Percentiles rank a stretch among this genome's conserved stretches.
phyloP scores from a whole-genome alignment of 2,329 filamentous ascomycete species.

The Cryoendolithus antarcticus region DNA sequence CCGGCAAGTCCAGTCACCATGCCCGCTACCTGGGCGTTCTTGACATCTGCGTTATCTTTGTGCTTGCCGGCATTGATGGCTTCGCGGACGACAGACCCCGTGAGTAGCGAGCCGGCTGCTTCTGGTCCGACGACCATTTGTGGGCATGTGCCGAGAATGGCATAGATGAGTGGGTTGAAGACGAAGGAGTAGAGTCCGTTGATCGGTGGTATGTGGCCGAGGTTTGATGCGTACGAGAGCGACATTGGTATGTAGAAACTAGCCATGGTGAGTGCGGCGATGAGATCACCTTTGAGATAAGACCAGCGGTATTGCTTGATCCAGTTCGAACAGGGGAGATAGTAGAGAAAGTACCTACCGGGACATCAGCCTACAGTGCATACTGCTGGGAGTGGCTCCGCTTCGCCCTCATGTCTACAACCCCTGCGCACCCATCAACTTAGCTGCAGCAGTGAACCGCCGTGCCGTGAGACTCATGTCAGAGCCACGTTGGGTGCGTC shows the following conservation, averaged over 20 bases:
- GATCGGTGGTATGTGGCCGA: conserved; percentile 84
- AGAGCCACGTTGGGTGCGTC: neutral
- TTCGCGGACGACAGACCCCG: conserved; percentile 72
- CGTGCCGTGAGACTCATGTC: neutral
- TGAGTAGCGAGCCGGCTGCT: conserved; percentile 80
- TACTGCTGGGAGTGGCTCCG: neutral
- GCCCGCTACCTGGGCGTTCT: conserved; percentile 75
- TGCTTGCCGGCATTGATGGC: conserved; percentile 59
- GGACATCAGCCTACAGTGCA: neutral
- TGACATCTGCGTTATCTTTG: conserved; percentile 51
- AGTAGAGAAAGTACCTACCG: conserved; percentile 75
- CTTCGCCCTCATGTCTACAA: neutral
- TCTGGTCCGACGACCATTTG: conserved; percentile 92
- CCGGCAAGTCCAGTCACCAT: conserved; percentile 81
- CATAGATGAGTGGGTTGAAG: conserved; percentile 84
- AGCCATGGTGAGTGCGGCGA: conserved; percentile 85
- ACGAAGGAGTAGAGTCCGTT: conserved; percentile 91
- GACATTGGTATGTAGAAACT: conserved; percentile 98
- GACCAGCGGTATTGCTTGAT: conserved; percentile 72
- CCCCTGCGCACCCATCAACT: neutral
- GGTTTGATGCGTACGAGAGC: conserved; percentile 80
- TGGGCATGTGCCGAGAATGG: conserved; percentile 78
- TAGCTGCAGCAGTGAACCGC: conserved; percentile 8
- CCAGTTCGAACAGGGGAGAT: conserved; percentile 85
- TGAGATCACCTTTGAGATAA: conserved; percentile 73